These are phyloP conservation scores for Colletotrichum siamense DNA, from an alignment of 2,329 filamentous ascomycete species.

Conservation along the genomic window DNA sequence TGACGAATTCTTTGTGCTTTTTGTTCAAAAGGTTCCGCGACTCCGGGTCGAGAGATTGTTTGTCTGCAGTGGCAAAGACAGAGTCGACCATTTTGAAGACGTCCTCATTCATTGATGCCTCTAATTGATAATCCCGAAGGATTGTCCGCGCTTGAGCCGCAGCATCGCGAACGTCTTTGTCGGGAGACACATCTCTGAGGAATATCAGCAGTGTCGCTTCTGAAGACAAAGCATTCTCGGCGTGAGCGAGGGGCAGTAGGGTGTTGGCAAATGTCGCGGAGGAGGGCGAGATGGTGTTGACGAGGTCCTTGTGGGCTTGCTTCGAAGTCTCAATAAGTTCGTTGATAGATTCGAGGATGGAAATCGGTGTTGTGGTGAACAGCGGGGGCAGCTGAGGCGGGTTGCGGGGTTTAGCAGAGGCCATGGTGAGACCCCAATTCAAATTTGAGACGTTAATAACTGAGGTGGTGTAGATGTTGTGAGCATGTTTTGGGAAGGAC, in stretches of 20 bases:
- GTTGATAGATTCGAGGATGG: neutral
- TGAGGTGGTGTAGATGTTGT: neutral
- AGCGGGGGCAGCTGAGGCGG: neutral
- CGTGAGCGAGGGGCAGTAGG: neutral
- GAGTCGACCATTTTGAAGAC: neutral
- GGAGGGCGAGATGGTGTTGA: neutral
- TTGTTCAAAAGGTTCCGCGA: neutral
- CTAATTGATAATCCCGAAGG: neutral
- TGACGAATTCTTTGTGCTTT: neutral
- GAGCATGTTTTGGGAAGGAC: neutral
- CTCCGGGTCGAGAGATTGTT: neutral
- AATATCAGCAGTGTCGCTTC: neutral
- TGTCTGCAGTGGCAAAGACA: neutral
- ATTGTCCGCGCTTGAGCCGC: neutral
- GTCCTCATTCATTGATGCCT: neutral
- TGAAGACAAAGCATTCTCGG: neutral
- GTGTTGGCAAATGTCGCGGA: neutral
- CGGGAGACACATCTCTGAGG: neutral
- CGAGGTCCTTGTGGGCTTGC: neutral
- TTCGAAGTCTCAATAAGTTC: neutral
- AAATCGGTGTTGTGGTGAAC: neutral
- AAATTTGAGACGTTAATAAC: neutral
- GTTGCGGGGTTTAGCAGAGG: neutral
- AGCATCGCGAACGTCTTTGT: neutral
- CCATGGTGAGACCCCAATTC: neutral